phyloP scores from a whole-genome alignment of 2,329 filamentous ascomycete species.

The Calonectria pseudoturangicola region DNA sequence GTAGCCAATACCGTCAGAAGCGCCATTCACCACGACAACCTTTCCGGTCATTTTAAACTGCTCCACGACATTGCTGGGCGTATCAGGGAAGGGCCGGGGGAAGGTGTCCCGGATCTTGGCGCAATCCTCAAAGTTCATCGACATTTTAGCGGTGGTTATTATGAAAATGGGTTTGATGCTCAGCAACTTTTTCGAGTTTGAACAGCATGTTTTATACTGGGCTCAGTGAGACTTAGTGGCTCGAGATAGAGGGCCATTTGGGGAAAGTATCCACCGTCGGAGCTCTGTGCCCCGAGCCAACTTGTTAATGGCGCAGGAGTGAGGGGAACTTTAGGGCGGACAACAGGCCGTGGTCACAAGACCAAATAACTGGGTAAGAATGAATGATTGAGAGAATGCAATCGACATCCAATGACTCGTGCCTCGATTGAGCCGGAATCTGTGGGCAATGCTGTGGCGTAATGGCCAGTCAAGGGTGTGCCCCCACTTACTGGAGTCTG shows the following conservation, averaged over 20 bases:
- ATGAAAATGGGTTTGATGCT: neutral
- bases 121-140: constrained; percentile 53
- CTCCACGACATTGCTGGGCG: constrained; percentile 63
- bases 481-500: constrained; percentile 1
- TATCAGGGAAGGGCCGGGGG: constrained; percentile 52
- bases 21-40: constrained; percentile 66
- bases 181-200: neutral
- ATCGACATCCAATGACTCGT: constrained; percentile 2
- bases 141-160: constrained; percentile 48
- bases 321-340: constrained; percentile 25
- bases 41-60: constrained; percentile 65
- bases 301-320: constrained; percentile 27
- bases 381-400: neutral
- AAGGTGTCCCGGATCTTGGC: constrained; percentile 48
- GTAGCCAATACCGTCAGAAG: constrained; percentile 66
- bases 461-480: constrained; percentile 3
- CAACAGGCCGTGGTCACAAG: constrained; percentile 8
- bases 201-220: constrained; percentile 19
- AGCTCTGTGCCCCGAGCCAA: constrained; percentile 36
- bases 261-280: constrained; percentile 27
- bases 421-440: constrained; percentile 4
- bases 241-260: constrained; percentile 4
- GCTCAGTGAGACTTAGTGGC: neutral
- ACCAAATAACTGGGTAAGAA: constrained; percentile 7
- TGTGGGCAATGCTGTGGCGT: neutral